phyloP scores from a whole-genome alignment of 2,329 filamentous ascomycete species.

The Fusarium multiceps region DNA sequence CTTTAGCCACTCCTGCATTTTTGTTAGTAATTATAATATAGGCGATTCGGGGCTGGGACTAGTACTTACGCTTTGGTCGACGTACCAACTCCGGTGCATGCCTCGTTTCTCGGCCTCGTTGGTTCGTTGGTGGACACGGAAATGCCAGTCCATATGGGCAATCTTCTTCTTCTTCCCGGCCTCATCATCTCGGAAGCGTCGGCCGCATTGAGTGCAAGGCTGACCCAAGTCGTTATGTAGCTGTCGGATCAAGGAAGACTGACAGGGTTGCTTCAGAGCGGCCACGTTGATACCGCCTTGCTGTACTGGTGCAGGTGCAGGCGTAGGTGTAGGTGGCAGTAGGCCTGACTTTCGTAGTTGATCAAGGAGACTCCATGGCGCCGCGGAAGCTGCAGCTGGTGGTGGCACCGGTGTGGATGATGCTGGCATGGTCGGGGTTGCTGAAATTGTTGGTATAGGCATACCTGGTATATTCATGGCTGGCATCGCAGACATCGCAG shows the following conservation, averaged over 20 bases:
- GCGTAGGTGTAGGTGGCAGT: conserved; percentile 60
- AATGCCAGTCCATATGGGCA: conserved; percentile 98
- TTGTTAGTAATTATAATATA: conserved; percentile 42
- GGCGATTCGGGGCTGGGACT: background rate
- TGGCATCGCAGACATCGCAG: conserved; percentile 23
- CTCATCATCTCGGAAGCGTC: conserved; percentile 81
- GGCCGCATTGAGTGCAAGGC: conserved; percentile 90
- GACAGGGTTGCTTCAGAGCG: conserved; percentile 79
- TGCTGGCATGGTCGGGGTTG: background rate
- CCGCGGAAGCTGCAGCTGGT: conserved; percentile 52
- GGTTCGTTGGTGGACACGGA: conserved; percentile 90
- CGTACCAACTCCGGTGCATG: conserved; percentile 94
- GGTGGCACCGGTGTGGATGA: conserved; percentile 44
- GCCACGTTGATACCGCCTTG: conserved; percentile 71
- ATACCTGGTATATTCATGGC: conserved; percentile 54
- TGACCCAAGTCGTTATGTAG: conserved; percentile 87
- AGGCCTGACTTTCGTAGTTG: conserved; percentile 76
- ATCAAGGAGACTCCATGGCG: conserved; percentile 72
- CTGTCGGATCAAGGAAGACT: conserved; percentile 76
- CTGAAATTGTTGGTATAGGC: conserved; percentile 54
- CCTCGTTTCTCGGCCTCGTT: conserved; percentile 86
- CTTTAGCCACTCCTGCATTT: conserved; percentile 83
- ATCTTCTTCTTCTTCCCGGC: conserved; percentile 88
- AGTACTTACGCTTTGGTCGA: conserved; percentile 80
- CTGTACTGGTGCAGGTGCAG: conserved; percentile 51